Percentiles rank a stretch among this genome's conserved stretches.
Evolutionary conservation across 169 alveolate genomes (phyloP).

Genomic region (Theileria sp.): DNA sequence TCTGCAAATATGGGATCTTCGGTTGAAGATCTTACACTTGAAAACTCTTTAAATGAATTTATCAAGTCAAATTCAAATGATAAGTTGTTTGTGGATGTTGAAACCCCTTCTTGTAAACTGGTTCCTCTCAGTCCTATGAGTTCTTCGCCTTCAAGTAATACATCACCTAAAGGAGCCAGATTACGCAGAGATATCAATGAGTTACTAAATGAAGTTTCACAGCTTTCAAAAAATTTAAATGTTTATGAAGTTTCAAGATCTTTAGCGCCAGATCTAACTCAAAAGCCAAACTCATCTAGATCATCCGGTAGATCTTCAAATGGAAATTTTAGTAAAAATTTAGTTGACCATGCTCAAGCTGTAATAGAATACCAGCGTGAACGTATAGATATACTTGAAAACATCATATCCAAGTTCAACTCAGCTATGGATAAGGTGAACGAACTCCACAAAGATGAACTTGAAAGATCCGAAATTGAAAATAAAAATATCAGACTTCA

Average conservation of each 20-base stretch:
- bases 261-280: neutral
- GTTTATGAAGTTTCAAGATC: neutral
- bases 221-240: neutral
- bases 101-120: conserved; percentile 52
- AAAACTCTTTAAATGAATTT: conserved; percentile 26
- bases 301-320: neutral
- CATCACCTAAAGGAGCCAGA: neutral
- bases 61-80: neutral
- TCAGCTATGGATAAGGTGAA: conserved; percentile 40
- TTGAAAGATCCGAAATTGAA: conserved; percentile 36
- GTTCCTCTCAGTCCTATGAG: conserved; percentile 16
- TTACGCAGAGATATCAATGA: neutral
- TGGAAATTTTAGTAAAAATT: neutral
- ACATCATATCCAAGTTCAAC: conserved; percentile 42
- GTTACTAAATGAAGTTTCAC: conserved; percentile 1
- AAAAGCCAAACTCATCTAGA: neutral
- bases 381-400: conserved; percentile 42
- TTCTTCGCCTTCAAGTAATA: neutral
- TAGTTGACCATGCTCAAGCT: conserved; percentile 65
- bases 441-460: conserved; percentile 48
- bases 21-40: conserved; percentile 17
- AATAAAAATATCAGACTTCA: conserved; percentile 42
- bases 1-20: neutral
- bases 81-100: conserved; percentile 30
- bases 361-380: conserved; percentile 67